A percentile compares a stretch with the other conserved stretches of the same genome.
Evolutionary conservation across 1,284 basidiomycete species (phyloP).

Genomic region (Malassezia sympodialis): DNA sequence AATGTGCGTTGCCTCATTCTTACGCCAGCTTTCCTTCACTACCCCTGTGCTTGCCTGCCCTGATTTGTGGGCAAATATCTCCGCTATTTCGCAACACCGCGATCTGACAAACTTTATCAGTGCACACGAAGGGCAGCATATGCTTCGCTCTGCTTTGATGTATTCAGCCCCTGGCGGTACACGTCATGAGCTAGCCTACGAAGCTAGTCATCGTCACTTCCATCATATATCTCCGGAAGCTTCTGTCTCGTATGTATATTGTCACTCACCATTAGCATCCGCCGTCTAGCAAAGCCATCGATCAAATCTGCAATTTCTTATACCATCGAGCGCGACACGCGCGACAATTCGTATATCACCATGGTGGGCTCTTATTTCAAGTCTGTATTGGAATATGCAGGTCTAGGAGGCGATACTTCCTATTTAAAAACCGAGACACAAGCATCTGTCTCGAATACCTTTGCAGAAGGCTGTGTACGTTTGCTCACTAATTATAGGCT

Average conservation of each 20-base stretch:
- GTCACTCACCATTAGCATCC: slow-evolving; percentile 55
- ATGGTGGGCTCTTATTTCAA: slow-evolving; percentile 23
- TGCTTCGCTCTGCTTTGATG: slow-evolving; percentile 58
- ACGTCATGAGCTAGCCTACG: slow-evolving; percentile 37
- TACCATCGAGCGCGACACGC: slow-evolving; percentile 65
- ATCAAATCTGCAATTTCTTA: slow-evolving; percentile 77
- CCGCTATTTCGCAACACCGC: slow-evolving; percentile 58
- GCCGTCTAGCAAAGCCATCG: slow-evolving; percentile 65
- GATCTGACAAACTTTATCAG: slow-evolving; percentile 65
- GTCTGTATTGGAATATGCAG: slow-evolving; percentile 27
- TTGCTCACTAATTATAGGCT: neutral
- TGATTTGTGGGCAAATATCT: slow-evolving; percentile 57
- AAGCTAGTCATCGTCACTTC: slow-evolving; percentile 27
- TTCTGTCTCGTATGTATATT: slow-evolving; percentile 22
- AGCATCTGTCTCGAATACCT: slow-evolving; percentile 10
- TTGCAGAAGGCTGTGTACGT: slow-evolving; percentile 18
- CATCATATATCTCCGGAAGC: slow-evolving; percentile 28
- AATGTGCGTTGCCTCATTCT: slow-evolving; percentile 17
- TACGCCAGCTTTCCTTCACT: slow-evolving; percentile 19
- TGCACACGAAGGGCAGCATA: slow-evolving; percentile 60
- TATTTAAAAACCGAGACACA: slow-evolving; percentile 35
- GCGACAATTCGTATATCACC: slow-evolving; percentile 63
- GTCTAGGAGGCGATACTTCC: slow-evolving; percentile 36
- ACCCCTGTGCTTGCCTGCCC: slow-evolving; percentile 51
- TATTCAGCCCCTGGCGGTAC: slow-evolving; percentile 15